Base-by-base conservation (phyloP, 2,329 filamentous ascomycete species). In the Thielaviopsis cerberus region DNA sequence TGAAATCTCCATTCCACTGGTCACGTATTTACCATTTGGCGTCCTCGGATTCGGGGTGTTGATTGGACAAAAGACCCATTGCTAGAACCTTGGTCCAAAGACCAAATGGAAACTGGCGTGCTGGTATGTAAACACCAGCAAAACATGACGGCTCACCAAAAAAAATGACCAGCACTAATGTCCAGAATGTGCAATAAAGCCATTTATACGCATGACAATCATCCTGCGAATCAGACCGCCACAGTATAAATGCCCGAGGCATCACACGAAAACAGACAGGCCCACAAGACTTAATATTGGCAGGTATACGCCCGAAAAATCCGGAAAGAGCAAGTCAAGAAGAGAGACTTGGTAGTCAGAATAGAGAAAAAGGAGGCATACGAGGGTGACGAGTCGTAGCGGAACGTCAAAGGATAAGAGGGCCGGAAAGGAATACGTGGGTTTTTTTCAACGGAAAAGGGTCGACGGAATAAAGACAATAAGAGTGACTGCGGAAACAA, bases 131-230 rank as follows among this genome's bases (percentile, higher is more conserved):
- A 58, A 61, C 52, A 58, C 55, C 59, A 55, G 59, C 30, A 53
- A 60, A 53, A 52, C 59, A 55, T 37, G 48, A 37, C 54, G 53
- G 57, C 59, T 52, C 45, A 41, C 56, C 55, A 26, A 53, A 45
- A 56, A 24, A 30, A 61, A 50, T 52, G 27, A 55, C 50, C 45
- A n/a, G n/a, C n/a, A n/a, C 24, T 58, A 26, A 53, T 30, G 27
- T 11, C 53, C 55, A 51, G 53, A 54, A 27, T 53, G 48, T 27
- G 51, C 50, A 55, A n/a, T 4, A 5, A 48, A 48, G 41, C 41
- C n/a, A 48, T 48, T 20, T n/a, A 48, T 48, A 48, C n/a, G 11
- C 7, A 20, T n/a, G 17, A 10, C n/a, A 20, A 22, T 17, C n/a
- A n/a, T 22, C 41, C 22, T 22, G 41, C 41, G n/a, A 48, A 7